A percentile compares a stretch with the other conserved stretches of the same genome.
phyloP scores from a whole-genome alignment of 208 protist genomes.

The Spongospora subterranea region DNA sequence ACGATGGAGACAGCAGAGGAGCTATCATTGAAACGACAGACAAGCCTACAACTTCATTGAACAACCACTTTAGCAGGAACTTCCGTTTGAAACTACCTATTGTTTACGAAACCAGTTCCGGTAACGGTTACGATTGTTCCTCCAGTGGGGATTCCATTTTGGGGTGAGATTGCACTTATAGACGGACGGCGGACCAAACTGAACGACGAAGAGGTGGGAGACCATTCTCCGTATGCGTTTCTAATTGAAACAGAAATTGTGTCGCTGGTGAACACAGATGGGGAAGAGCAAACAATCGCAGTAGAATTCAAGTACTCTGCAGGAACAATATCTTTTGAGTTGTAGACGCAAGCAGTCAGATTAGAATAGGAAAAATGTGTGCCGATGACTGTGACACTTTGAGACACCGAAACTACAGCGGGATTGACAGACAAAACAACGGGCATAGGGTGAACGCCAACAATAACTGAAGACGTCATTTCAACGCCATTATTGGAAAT shows the following conservation, averaged over 20 bases:
- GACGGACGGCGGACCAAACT: not conserved
- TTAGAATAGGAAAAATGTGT: not conserved
- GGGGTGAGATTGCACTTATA: not conserved
- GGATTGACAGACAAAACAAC: not conserved
- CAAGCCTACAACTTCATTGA: not conserved
- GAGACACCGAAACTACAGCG: not conserved
- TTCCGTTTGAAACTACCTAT: not conserved
- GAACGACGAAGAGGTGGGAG: not conserved
- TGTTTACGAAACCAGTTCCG: not conserved
- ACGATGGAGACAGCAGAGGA: not conserved
- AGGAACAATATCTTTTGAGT: not conserved
- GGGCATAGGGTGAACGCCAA: not conserved
- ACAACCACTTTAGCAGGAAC: not conserved
- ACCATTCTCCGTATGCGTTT: not conserved
- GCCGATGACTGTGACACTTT: not conserved
- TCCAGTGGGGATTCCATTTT: not conserved
- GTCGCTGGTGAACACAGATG: not conserved
- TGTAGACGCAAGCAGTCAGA: not conserved
- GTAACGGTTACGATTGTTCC: not conserved
- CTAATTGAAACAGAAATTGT: not conserved
- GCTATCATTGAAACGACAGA: slow-evolving; percentile 32
- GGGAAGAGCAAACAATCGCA: not conserved
- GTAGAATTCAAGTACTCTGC: slow-evolving; percentile 2
- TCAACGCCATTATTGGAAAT: slow-evolving; percentile 6
- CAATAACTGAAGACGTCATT: not conserved